Evolutionary conservation across 106 monocot genomes (phyloP), one percentile per base, ranked within the genome.

Genomic region (Phalaenopsis aphrodite): DNA sequence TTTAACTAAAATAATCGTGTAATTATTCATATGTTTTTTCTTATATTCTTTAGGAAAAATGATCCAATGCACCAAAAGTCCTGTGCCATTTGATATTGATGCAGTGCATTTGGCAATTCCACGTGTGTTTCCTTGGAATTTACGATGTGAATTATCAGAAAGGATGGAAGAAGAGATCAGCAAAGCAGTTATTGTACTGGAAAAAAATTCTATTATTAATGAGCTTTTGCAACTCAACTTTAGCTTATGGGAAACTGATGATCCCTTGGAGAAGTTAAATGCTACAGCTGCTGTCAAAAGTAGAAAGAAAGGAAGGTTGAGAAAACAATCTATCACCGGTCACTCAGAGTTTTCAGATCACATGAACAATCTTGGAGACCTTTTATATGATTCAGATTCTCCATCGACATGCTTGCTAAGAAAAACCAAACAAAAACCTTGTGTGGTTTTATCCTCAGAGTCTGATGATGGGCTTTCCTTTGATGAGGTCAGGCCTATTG

Each of bases 91-190:
- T 89, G 94, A 93, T 80, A 83, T 92, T 73, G 87, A 89, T 83
- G 88, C 94, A 47, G 85, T 84, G 47, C 89, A 99, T 82, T 81
- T 74, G 64, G 81, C 84, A 69, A 45, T 92, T 37, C 85, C 90
- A 81, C 81, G 42, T 71, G 18, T 93, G 41, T 41, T 99, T 84
- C 89, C 90, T 14, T 92, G 89, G 89, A 85, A 75, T 3, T 93
- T 92, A 19, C 86, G 72, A 4, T 99, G 93, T 78, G 76, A 94
- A 45, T 75, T 99, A 42, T 86, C 98, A 79, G 85, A 91, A 76
- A 87, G 81, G 79, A 76, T 95, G 21, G 85, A 43, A 61, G 79
- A 84, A 17, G 94, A 99, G 75, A 87, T 99, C 42, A 78, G 80
- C 56, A 89, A 85, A 76, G 41, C 85, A 69, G 75, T 87, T 71